These are phyloP conservation scores for Beauveria sp. DNA, from an alignment of 2,329 filamentous ascomycete species.

Conservation along the genomic window DNA sequence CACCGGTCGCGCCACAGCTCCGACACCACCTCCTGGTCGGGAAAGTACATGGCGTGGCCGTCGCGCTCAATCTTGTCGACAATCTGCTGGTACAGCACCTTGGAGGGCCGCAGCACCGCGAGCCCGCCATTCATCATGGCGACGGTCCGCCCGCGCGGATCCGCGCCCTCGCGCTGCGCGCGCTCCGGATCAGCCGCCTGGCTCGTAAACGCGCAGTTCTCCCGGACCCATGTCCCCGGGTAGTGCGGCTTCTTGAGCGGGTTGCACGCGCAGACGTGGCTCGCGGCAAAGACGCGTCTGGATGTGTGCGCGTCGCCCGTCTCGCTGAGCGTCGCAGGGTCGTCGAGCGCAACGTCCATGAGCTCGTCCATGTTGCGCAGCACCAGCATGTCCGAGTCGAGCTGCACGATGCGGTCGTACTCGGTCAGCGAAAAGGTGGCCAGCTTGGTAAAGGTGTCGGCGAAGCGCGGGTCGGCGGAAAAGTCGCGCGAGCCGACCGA, in stretches of 20 bases:
- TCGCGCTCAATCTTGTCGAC: conserved; percentile 40
- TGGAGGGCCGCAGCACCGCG: conserved; percentile 47
- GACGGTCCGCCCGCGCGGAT: conserved; percentile 38
- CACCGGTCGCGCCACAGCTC: conserved; percentile 48
- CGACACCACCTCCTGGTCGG: conserved; percentile 52
- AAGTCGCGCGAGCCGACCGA: conserved; percentile 53
- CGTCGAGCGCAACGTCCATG: conserved; percentile 72
- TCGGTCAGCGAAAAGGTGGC: conserved; percentile 68
- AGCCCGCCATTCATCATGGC: conserved; percentile 48
- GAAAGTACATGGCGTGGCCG: conserved; percentile 44
- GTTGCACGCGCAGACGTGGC: conserved; percentile 82
- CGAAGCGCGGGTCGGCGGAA: conserved; percentile 72
- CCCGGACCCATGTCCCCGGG: conserved; percentile 57
- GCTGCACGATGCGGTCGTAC: conserved; percentile 72
- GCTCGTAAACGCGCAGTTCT: conserved; percentile 51
- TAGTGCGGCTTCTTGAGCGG: conserved; percentile 73
- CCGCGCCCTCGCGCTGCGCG: conserved; percentile 38
- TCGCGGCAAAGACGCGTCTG: conserved; percentile 67
- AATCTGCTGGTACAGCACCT: conserved; percentile 41
- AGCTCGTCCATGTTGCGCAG: conserved; percentile 84
- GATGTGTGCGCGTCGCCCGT: conserved; percentile 16
- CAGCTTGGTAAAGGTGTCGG: conserved; percentile 87
- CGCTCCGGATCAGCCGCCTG: conserved; percentile 40
- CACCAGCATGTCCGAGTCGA: conserved; percentile 85
- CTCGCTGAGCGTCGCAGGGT: conserved; percentile 17